Evolutionary conservation across 768 basidiomycete species (phyloP).

Genomic region (Boletus speciosus): DNA sequence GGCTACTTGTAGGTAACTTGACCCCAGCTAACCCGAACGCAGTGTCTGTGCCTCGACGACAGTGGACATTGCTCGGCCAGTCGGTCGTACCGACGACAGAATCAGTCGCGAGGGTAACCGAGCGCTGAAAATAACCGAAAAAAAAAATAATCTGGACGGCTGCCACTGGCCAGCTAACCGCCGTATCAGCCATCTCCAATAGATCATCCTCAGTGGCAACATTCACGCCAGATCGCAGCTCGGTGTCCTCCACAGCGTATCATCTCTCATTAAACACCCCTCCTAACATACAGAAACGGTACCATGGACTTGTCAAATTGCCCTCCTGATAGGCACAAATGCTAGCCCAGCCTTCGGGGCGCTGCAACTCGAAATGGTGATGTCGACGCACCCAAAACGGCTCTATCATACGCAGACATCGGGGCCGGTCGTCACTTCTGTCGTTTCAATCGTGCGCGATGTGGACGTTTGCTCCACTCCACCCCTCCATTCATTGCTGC

Average conservation of each 20-base stretch:
- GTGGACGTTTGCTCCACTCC: slow-evolving; percentile 9
- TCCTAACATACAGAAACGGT: background rate
- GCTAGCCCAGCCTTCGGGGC: background rate
- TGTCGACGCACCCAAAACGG: slow-evolving; percentile 4
- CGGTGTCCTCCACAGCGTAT: background rate
- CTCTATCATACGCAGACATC: background rate
- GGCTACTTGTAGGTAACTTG: too few species aligned
- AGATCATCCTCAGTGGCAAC: background rate
- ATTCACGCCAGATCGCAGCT: background rate
- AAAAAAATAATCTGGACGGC: background rate
- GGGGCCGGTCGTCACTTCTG: background rate
- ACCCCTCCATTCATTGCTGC: slow-evolving; percentile 8
- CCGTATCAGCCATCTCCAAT: too few species aligned
- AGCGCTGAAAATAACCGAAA: background rate
- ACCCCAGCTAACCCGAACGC: too few species aligned
- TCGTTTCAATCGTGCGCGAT: background rate
- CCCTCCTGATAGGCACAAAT: background rate
- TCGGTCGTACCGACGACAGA: too few species aligned
- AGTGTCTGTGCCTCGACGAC: too few species aligned
- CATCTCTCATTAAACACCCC: background rate
- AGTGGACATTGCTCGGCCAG: too few species aligned
- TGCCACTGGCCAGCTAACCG: background rate
- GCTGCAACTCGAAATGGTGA: slow-evolving; percentile 2
- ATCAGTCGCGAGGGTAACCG: background rate
- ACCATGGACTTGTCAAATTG: background rate